Conservation (phyloP, 78 protist species). For the Dictyostelium intermedium region DNA sequence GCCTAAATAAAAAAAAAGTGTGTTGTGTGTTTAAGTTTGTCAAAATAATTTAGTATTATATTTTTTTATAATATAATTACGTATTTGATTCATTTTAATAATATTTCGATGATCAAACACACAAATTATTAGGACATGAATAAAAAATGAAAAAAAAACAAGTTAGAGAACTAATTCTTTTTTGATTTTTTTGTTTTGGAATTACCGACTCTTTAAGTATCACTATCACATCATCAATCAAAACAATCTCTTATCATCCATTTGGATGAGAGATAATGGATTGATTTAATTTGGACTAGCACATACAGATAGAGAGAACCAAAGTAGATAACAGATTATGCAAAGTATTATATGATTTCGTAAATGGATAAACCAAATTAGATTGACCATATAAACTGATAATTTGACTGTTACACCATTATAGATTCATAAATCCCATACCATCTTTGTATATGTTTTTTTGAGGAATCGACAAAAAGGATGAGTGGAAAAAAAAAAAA, state of each 20-base stretch:
- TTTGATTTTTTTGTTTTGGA: conserved; percentile 5
- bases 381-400: background rate
- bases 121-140: conserved; percentile 19
- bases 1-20: conserved; percentile 10
- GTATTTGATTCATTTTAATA: background rate
- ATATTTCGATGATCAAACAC: background rate
- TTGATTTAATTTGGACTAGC: background rate
- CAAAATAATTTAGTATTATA: background rate
- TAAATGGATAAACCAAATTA: background rate
- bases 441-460: conserved; percentile 4
- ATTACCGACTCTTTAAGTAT: background rate
- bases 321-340: conserved; percentile 5
- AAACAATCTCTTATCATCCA: background rate
- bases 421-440: background rate
- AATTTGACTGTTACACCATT: background rate
- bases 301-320: background rate
- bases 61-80: background rate
- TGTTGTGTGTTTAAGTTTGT: too few relatives aligned
- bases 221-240: background rate
- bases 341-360: background rate
- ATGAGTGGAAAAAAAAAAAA: background rate
- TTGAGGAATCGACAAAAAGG: conserved; percentile 8
- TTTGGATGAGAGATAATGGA: background rate
- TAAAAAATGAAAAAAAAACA: background rate
- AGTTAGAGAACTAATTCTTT: background rate